Conservation (phyloP, 2,329 filamentous ascomycete genomes). For the Aspergillus aculeatus region DNA sequence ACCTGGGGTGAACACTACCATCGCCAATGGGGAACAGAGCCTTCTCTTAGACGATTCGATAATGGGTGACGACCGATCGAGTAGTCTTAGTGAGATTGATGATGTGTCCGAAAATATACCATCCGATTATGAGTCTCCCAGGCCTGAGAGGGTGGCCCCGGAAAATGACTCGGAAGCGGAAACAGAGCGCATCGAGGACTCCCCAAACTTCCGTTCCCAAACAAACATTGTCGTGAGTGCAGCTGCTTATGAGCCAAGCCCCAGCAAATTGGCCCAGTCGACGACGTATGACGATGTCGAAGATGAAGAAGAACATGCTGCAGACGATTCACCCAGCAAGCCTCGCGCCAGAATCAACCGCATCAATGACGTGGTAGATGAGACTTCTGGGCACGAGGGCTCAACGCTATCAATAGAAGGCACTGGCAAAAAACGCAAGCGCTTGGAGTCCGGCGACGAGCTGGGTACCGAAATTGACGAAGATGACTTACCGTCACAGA, state of each 20-base stretch:
- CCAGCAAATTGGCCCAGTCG: slow-evolving; percentile 71
- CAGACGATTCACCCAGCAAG: slow-evolving; percentile 43
- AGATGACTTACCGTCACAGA: slow-evolving; percentile 42
- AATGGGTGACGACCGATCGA: slow-evolving; percentile 72
- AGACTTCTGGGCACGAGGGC: slow-evolving; percentile 27
- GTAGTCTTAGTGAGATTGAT: slow-evolving; percentile 89
- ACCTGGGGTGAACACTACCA: slow-evolving; percentile 32
- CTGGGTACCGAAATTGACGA: slow-evolving; percentile 36
- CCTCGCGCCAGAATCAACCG: slow-evolving; percentile 36
- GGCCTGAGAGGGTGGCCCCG: slow-evolving; percentile 57
- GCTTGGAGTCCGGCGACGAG: slow-evolving; percentile 37
- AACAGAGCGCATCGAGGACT: slow-evolving; percentile 87
- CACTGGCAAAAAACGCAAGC: slow-evolving; percentile 44
- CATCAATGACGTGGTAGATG: slow-evolving; percentile 21
- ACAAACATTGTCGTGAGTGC: slow-evolving; percentile 62
- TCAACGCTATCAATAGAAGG: slow-evolving; percentile 28
- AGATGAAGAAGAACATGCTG: slow-evolving; percentile 52
- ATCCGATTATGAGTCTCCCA: slow-evolving; percentile 52
- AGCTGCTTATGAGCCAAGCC: slow-evolving; percentile 63
- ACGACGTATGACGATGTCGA: slow-evolving; percentile 47
- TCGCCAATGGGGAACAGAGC: slow-evolving; percentile 39
- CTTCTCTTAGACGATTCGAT: slow-evolving; percentile 43
- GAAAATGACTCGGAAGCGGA: slow-evolving; percentile 81
- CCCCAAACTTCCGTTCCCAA: slow-evolving; percentile 64
- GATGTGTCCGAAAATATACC: slow-evolving; percentile 69